phyloP scores from a whole-genome alignment of 2,329 filamentous ascomycete genomes.

The Aureobasidium sp. region DNA sequence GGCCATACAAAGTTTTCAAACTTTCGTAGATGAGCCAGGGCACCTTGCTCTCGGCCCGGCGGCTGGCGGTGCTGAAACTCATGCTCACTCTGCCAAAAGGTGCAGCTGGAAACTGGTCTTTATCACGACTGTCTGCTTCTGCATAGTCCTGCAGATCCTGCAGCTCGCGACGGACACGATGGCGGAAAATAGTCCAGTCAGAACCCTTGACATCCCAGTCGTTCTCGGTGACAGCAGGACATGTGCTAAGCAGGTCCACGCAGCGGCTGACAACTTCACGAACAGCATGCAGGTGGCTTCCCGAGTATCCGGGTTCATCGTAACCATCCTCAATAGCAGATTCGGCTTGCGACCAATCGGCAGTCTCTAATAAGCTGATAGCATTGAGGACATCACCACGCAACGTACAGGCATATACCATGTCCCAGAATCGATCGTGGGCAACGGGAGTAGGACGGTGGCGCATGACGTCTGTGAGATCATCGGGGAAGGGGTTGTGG shows the following conservation, averaged over 20 bases:
- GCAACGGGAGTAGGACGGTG: constrained; percentile 66
- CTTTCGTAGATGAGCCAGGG: constrained; percentile 89
- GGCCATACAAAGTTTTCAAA: constrained; percentile 70
- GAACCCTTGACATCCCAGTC: constrained; percentile 79
- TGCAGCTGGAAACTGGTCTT: constrained; percentile 27
- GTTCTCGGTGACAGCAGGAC: constrained; percentile 56
- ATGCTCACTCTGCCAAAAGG: constrained; percentile 41
- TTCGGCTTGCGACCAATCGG: constrained; percentile 70
- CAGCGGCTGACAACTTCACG: constrained; percentile 63
- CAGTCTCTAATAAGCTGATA: constrained; percentile 61
- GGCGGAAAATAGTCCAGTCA: constrained; percentile 79
- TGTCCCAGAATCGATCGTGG: constrained; percentile 77
- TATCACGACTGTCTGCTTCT: constrained; percentile 58
- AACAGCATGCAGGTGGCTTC: constrained; percentile 69
- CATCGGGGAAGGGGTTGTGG: constrained; percentile 64
- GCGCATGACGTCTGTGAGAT: constrained; percentile 57
- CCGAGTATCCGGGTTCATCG: constrained; percentile 62
- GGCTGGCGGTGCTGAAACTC: constrained; percentile 59
- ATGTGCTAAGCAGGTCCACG: constrained; percentile 62
- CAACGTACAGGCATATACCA: constrained; percentile 64
- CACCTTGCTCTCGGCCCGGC: constrained; percentile 74
- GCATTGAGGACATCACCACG: constrained; percentile 66
- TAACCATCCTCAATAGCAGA: constrained; percentile 52
- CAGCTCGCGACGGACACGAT: constrained; percentile 61
- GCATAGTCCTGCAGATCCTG: constrained; percentile 69